Percentiles rank a stretch among this genome's conserved stretches.
These are phyloP conservation scores for Venustampulla echinocandica DNA, from an alignment of 495 filamentous ascomycete genomes.

Conservation along the genomic window DNA sequence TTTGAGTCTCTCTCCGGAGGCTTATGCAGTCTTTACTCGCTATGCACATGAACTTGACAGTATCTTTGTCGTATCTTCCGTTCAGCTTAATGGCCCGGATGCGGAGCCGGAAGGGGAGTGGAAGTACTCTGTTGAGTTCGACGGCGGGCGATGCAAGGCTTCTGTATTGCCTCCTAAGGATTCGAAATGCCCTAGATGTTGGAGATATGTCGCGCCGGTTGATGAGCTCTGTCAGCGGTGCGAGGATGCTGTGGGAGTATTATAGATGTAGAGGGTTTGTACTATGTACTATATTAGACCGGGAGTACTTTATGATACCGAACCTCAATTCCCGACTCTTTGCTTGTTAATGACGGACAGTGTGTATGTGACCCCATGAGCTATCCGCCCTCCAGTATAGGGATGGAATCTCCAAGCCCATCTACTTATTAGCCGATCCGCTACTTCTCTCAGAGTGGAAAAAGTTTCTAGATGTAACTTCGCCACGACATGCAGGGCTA, in stretches of 20 bases:
- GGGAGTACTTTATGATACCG: too few species aligned
- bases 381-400: too few species aligned
- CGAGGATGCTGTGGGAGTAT: constrained; percentile 47
- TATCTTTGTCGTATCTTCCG: constrained; percentile 70
- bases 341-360: too few species aligned
- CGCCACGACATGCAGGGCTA: too few species aligned
- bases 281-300: background rate
- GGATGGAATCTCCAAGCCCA: too few species aligned
- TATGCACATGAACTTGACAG: constrained; percentile 56
- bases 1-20: constrained; percentile 28
- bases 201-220: constrained; percentile 59
- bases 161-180: constrained; percentile 58
- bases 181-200: constrained; percentile 77
- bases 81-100: constrained; percentile 35
- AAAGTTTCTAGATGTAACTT: too few species aligned
- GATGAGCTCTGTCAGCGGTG: constrained; percentile 66
- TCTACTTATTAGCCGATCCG: too few species aligned
- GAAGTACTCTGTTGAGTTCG: constrained; percentile 47
- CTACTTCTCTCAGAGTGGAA: too few species aligned
- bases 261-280: background rate
- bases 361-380: too few species aligned
- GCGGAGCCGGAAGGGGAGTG: constrained; percentile 32
- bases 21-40: constrained; percentile 34
- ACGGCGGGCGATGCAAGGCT: constrained; percentile 35
- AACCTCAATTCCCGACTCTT: too few species aligned